These are phyloP conservation scores for Fusarium sp. DNA, from an alignment of 2,329 filamentous ascomycete species.

Conservation along the genomic window DNA sequence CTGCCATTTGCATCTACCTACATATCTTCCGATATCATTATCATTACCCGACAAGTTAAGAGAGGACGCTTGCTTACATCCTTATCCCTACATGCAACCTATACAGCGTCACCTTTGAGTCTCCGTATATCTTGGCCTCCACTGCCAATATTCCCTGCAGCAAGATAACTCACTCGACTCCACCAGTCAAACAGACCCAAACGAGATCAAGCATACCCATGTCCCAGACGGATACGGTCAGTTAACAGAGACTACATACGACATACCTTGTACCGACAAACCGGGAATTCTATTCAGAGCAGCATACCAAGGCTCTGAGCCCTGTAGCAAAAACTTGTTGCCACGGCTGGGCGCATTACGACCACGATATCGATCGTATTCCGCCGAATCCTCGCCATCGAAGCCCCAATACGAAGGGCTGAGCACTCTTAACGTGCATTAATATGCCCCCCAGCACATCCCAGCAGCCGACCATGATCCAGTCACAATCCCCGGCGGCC, in stretches of 20 bases:
- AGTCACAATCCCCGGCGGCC: constrained; percentile 37
- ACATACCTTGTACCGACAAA: constrained; percentile 23
- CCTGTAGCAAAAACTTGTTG: constrained; percentile 9
- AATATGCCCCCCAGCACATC: constrained; percentile 35
- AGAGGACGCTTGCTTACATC: constrained; percentile 2
- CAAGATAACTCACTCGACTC: constrained; percentile 15
- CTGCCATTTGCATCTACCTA: background rate
- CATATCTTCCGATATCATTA: background rate
- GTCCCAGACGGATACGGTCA: constrained; percentile 9
- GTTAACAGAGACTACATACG: constrained; percentile 22
- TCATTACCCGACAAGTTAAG: background rate
- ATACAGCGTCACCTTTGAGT: constrained; percentile 7
- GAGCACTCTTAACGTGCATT: constrained; percentile 24
- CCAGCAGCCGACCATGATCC: constrained; percentile 44
- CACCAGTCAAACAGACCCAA: constrained; percentile 26
- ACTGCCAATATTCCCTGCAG: constrained; percentile 19
- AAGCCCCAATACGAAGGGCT: constrained; percentile 35
- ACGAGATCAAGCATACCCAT: constrained; percentile 23
- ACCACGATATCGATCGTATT: constrained; percentile 12
- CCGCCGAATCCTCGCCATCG: constrained; percentile 15
- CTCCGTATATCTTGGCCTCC: constrained; percentile 1
- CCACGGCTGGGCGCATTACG: constrained; percentile 15
- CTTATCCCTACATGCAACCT: constrained; percentile 16
- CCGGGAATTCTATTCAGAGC: constrained; percentile 16
- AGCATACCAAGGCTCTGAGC: constrained; percentile 11